Conservation (phyloP, 2,329 filamentous ascomycete species). For the Neofusicoccum umdonicola region DNA sequence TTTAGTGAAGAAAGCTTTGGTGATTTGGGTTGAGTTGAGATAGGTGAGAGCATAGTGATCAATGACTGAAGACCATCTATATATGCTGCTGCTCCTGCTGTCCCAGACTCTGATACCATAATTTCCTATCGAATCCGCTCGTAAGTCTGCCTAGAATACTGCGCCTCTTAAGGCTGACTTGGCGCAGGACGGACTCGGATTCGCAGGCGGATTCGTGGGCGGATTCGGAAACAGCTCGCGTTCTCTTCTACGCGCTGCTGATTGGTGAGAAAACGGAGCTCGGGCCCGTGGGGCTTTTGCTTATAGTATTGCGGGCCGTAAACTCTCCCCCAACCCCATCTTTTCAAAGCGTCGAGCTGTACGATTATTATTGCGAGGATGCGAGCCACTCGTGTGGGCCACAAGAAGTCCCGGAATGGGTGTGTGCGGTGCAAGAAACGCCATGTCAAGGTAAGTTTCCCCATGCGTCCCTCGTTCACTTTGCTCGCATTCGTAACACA, state of each 20-base stretch:
- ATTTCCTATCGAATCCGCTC: too few species aligned
- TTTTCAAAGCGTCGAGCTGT: too few species aligned
- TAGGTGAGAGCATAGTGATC: too few species aligned
- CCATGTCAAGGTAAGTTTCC: constrained; percentile 34
- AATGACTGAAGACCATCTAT: too few species aligned
- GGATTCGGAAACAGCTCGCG: neutral
- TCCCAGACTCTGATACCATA: too few species aligned
- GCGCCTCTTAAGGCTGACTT: neutral
- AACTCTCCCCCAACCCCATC: neutral
- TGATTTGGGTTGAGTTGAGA: too few species aligned
- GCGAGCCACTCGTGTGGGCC: constrained; percentile 13
- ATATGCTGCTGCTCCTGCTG: too few species aligned
- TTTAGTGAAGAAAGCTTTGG: too few species aligned
- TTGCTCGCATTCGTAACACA: too few species aligned
- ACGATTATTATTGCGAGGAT: too few species aligned
- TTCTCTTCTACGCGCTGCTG: neutral
- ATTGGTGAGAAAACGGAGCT: neutral
- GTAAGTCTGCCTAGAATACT: neutral
- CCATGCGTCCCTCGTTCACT: too few species aligned
- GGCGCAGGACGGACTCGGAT: neutral
- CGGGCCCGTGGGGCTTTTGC: neutral
- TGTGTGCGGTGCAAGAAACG: constrained; percentile 38
- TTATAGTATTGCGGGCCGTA: neutral
- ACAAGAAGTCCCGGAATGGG: constrained; percentile 36
- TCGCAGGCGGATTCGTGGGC: neutral